A percentile compares a stretch with the other conserved stretches of the same genome.
Conservation (phyloP, 257 asterid species). For the Voacanga thouarsii region DNA sequence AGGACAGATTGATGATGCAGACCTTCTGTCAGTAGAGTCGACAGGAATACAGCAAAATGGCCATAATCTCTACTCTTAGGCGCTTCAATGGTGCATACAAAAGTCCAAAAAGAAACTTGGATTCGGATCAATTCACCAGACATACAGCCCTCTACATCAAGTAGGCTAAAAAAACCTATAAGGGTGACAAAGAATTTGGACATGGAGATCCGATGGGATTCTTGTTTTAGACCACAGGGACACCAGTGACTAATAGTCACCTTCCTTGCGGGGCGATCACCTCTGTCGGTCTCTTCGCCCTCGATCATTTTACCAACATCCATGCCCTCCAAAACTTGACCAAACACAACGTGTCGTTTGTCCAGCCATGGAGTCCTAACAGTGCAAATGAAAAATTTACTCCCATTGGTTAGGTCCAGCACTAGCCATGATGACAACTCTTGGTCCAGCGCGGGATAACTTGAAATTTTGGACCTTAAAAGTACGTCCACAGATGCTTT, state of each 20-base stretch:
- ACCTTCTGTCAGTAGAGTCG: background rate
- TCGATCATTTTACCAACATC: slow-evolving; percentile 68
- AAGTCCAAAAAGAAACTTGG: slow-evolving; percentile 25
- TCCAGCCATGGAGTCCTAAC: slow-evolving; percentile 95
- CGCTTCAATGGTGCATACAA: slow-evolving; percentile 10
- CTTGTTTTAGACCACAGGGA: slow-evolving; percentile 54
- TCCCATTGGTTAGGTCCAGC: slow-evolving; percentile 98
- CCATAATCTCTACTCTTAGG: slow-evolving; percentile 17
- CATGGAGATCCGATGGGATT: background rate
- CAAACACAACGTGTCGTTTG: slow-evolving; percentile 83
- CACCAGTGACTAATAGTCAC: slow-evolving; percentile 85
- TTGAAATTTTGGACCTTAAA: slow-evolving; percentile 93
- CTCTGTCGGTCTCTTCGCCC: slow-evolving; percentile 84
- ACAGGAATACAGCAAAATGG: slow-evolving; percentile 8
- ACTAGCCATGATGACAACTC: slow-evolving; percentile 96
- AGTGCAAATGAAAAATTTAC: slow-evolving; percentile 95
- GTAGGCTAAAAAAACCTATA: background rate
- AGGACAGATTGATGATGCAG: background rate
- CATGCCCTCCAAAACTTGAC: slow-evolving; percentile 97
- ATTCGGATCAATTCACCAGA: slow-evolving; percentile 25
- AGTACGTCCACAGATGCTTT: slow-evolving; percentile 91
- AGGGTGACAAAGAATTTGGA: slow-evolving; percentile 4
- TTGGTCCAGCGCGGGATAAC: slow-evolving; percentile 87
- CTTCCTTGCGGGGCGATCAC: slow-evolving; percentile 80
- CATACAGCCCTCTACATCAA: slow-evolving; percentile 31